Conservation (phyloP, 345 rosid species). For the Eucalyptus lansdowneana region DNA sequence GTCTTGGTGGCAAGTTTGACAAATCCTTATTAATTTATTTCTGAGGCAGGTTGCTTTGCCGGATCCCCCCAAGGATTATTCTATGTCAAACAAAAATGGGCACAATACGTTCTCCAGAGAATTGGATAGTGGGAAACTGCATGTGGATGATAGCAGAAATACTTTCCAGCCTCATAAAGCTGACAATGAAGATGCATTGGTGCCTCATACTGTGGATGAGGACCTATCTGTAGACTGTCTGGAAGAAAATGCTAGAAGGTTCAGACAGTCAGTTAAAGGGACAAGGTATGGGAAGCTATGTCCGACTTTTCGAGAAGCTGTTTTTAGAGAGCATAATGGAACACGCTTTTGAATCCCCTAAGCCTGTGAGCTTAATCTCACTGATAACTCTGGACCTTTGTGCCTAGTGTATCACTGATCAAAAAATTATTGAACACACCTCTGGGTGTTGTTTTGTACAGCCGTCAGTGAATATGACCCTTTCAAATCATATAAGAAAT, state of each 20-base stretch:
- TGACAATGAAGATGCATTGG: slow-evolving; percentile 8
- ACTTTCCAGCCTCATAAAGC: background rate
- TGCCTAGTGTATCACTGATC: background rate
- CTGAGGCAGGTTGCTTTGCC: slow-evolving; percentile 38
- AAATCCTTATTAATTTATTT: background rate
- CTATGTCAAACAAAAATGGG: slow-evolving; percentile 7
- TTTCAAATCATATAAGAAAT: background rate
- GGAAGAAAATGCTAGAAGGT: slow-evolving; percentile 6
- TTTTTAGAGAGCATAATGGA: background rate
- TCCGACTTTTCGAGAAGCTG: background rate
- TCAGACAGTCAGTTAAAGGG: background rate
- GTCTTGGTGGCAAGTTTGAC: background rate
- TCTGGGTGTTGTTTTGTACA: background rate
- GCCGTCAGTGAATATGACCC: background rate
- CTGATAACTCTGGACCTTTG: background rate
- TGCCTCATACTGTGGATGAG: background rate
- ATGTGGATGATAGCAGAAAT: background rate
- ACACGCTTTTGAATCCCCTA: background rate
- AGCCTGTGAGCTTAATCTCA: background rate
- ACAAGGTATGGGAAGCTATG: slow-evolving; percentile 8
- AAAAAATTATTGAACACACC: background rate
- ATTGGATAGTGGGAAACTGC: slow-evolving; percentile 6
- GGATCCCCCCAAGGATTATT: slow-evolving; percentile 21
- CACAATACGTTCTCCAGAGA: background rate
- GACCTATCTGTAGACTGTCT: background rate